A percentile compares a stretch with the other conserved stretches of the same genome.
Evolutionary conservation across 2,329 filamentous ascomycete genomes (phyloP).

Genomic region (Colletotrichum coccodes): DNA sequence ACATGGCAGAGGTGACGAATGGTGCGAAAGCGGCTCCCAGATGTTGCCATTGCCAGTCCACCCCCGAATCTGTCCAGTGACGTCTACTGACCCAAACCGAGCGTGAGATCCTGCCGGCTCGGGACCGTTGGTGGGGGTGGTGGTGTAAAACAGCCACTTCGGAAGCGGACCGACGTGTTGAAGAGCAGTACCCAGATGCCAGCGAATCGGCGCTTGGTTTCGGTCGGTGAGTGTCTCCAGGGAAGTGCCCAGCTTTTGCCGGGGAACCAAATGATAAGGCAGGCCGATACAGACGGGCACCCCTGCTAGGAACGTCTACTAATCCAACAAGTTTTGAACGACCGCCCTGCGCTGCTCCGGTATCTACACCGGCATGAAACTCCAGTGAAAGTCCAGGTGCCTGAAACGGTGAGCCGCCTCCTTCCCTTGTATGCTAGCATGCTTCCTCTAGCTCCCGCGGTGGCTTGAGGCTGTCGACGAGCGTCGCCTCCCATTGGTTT

Average conservation of each 20-base stretch:
- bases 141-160: not conserved
- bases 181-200: not conserved
- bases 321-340: not conserved
- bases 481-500: not conserved
- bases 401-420: not conserved
- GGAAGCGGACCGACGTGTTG: not conserved
- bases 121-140: slow-evolving; percentile 16
- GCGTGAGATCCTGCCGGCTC: slow-evolving; percentile 29
- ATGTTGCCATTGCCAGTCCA: slow-evolving; percentile 6
- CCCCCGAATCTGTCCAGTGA: no score
- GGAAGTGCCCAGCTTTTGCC: slow-evolving; percentile 1
- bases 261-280: no score
- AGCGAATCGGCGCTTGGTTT: slow-evolving; percentile 7
- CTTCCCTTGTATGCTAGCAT: not conserved
- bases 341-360: not conserved
- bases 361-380: no score
- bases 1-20: not conserved
- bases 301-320: not conserved
- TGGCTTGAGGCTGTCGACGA: not conserved
- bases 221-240: not conserved
- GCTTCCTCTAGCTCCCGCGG: not conserved
- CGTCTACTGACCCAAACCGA: no score
- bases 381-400: no score
- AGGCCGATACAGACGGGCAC: not conserved
- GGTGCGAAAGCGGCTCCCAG: slow-evolving; percentile 25